These are phyloP conservation scores for Patellaria atrata DNA, from an alignment of 495 filamentous ascomycete genomes.

Conservation along the genomic window DNA sequence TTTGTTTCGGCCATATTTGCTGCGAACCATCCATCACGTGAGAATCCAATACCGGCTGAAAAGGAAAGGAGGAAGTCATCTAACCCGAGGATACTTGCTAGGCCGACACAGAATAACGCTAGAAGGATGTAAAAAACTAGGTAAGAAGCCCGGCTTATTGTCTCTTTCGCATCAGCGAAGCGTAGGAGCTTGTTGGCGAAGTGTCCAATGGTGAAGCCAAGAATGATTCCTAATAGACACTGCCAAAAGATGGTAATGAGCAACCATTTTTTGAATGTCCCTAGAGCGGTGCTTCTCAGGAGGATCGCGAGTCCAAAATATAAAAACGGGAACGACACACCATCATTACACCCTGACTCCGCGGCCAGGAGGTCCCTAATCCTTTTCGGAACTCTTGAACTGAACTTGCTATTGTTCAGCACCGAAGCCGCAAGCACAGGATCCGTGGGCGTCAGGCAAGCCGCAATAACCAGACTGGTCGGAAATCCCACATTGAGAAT, in stretches of 20 bases:
- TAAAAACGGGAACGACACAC: slow-evolving; percentile 35
- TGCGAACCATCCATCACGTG: slow-evolving; percentile 33
- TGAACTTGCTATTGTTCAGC: slow-evolving; percentile 32
- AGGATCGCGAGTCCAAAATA: slow-evolving; percentile 31
- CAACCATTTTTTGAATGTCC: slow-evolving; percentile 31
- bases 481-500: slow-evolving; percentile 27
- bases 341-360: slow-evolving; percentile 38
- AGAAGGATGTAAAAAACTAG: slow-evolving; percentile 38
- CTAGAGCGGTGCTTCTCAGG: slow-evolving; percentile 18
- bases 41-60: slow-evolving; percentile 36
- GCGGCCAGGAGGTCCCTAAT: slow-evolving; percentile 34
- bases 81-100: slow-evolving; percentile 31
- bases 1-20: slow-evolving; percentile 26
- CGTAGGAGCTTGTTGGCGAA: slow-evolving; percentile 29
- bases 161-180: slow-evolving; percentile 23
- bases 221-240: slow-evolving; percentile 28
- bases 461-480: slow-evolving; percentile 32
- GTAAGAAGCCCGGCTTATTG: slow-evolving; percentile 30
- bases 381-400: slow-evolving; percentile 30
- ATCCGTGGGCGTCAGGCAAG: slow-evolving; percentile 38
- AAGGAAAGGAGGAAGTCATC: slow-evolving; percentile 40
- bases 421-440: slow-evolving; percentile 35
- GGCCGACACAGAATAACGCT: slow-evolving; percentile 32
- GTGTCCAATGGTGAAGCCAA: slow-evolving; percentile 31
- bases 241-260: slow-evolving; percentile 37